Base-by-base conservation (phyloP, 2,329 filamentous ascomycete species). In the Colletotrichum kahawae region DNA sequence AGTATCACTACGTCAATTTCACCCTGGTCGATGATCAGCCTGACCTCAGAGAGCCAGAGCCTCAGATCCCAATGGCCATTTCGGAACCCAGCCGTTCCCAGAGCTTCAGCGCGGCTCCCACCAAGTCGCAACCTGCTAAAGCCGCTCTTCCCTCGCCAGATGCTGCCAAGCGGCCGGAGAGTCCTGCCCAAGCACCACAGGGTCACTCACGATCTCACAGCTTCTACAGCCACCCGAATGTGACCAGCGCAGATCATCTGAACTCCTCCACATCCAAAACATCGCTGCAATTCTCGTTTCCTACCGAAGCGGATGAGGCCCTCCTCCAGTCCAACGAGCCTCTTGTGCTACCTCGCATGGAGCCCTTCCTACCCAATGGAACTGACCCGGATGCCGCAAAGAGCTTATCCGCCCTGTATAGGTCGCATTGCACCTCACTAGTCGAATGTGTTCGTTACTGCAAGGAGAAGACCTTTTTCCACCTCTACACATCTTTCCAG, bases 401-500 rank as follows among this genome's bases (percentile, higher is more conserved):
- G 80, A 96, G 95, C 5, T 88, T 99, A 27, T 92, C 92, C 48
- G 96, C 96, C 6, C 89, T 98, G 29, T 99, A 99, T 82, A 92
- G 95, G 65, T 97, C 96, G 4, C 96, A 98, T 82, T 98, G 96
- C 83, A 98, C 97, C 16, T 98, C 96, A 1, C 90, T 99, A 7
- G 94, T 99, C 36, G 97, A 99, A 84, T 96, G 95, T 79, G 95
- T 99, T 76, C 94, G 97, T 34, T 98, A 95, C 83, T 98, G 96
- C 88, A 97, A 97, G 82, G 95, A 98, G 84, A 98, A 98, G 85
- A 96, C 95, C 8, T 98, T 99, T 83, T 98, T 98, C 82, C 95
- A 97, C 78, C 91, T 98, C 18, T 98, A 97, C 82, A 96, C 94
- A 7, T 97, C 96, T 1, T 98, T 99, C 83, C 95, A 98, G 81